Percentiles rank a stretch among this genome's conserved stretches.
Evolutionary conservation across 192 early-diverging fungal genomes (phyloP).

Genomic region (Podila minutissima): DNA sequence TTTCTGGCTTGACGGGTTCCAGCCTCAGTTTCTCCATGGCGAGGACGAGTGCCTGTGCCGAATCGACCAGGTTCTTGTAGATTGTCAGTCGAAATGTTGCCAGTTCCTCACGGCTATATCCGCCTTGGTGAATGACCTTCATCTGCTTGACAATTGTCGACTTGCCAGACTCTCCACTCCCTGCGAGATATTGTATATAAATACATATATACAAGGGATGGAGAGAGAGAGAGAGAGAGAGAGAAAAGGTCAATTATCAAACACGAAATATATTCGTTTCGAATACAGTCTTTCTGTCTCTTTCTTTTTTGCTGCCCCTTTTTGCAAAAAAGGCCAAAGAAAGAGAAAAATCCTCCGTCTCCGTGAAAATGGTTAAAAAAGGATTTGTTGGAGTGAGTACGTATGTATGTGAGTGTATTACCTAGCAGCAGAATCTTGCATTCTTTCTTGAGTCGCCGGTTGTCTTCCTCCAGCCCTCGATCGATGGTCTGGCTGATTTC

Average conservation of each 20-base stretch:
- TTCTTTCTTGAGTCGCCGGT: slow-evolving; percentile 62
- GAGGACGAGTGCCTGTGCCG: slow-evolving; percentile 77
- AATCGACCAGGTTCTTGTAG: slow-evolving; percentile 89
- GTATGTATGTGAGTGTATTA: slow-evolving; percentile 17
- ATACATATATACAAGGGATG: not conserved
- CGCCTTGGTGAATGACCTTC: slow-evolving; percentile 97
- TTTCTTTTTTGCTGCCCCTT: not conserved
- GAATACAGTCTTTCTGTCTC: not conserved
- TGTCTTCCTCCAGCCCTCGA: slow-evolving; percentile 65
- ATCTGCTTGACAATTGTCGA: slow-evolving; percentile 98
- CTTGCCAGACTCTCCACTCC: slow-evolving; percentile 74
- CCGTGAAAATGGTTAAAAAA: too few species aligned
- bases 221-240: not conserved
- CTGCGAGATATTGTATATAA: not conserved
- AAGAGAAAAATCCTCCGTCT: not conserved
- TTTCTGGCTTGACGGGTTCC: slow-evolving; percentile 61
- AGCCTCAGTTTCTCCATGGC: slow-evolving; percentile 75
- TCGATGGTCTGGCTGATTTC: slow-evolving; percentile 63
- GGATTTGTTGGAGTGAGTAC: too few species aligned
- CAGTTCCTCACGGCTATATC: slow-evolving; percentile 85
- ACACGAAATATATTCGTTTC: not conserved
- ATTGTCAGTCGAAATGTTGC: slow-evolving; percentile 80
- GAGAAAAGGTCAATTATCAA: not conserved
- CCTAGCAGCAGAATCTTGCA: slow-evolving; percentile 75
- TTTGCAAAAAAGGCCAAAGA: not conserved